Conservation (phyloP, 1,284 basidiomycete species). For the Papiliotrema terrestris region DNA sequence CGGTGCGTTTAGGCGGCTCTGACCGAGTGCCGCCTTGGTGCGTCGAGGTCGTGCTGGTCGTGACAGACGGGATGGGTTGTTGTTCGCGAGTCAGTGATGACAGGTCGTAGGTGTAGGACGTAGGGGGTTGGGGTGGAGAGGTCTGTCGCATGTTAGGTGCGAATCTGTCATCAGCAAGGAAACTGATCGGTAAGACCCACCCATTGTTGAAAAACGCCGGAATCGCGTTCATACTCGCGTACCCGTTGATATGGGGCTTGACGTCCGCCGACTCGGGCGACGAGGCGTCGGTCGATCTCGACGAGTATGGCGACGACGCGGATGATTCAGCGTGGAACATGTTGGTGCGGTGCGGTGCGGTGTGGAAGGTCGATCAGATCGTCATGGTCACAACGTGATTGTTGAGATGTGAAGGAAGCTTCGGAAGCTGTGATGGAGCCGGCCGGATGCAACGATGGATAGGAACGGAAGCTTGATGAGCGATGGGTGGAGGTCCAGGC, state of each 20-base stretch:
- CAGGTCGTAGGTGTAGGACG: background rate
- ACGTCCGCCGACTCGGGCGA: constrained; percentile 26
- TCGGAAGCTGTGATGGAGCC: too few relatives aligned
- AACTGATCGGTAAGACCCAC: too few relatives aligned
- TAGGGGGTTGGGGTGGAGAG: background rate
- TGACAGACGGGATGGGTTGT: constrained; percentile 2
- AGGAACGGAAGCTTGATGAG: background rate
- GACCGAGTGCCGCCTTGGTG: constrained; percentile 34
- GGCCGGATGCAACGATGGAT: too few relatives aligned
- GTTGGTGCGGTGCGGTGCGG: background rate
- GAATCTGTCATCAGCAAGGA: too few relatives aligned
- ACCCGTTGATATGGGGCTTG: constrained; percentile 1
- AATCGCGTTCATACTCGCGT: too few relatives aligned
- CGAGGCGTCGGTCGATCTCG: constrained; percentile 31
- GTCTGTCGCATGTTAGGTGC: constrained; percentile 5
- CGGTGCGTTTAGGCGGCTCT: constrained; percentile 38
- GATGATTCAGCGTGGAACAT: constrained; percentile 28
- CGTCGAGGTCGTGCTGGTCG: constrained; percentile 15
- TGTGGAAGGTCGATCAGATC: too few relatives aligned
- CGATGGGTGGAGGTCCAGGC: too few relatives aligned
- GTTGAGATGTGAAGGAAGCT: too few relatives aligned
- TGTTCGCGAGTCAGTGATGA: background rate
- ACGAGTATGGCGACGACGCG: constrained; percentile 34
- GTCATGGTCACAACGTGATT: too few relatives aligned
- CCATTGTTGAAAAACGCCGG: background rate